phyloP scores from a whole-genome alignment of 2,329 filamentous ascomycete genomes.

The Xylariaceae sp. region DNA sequence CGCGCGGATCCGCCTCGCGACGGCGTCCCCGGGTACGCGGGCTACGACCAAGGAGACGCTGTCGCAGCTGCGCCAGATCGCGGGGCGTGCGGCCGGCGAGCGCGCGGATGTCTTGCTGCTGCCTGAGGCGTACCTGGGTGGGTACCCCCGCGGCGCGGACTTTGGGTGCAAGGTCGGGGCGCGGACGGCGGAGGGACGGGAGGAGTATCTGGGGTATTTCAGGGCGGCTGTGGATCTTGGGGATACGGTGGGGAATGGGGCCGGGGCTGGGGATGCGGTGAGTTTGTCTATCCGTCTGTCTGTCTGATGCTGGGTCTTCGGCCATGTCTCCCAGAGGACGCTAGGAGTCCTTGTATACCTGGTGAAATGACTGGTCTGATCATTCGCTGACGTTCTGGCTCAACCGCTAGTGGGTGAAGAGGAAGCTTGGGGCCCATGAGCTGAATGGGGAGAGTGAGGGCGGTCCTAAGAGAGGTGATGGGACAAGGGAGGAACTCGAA shows the following conservation, averaged over 20 bases:
- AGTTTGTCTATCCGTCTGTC: no score
- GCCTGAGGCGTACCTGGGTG: constrained; percentile 87
- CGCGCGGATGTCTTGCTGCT: constrained; percentile 71
- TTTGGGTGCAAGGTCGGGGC: constrained; percentile 75
- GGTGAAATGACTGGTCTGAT: no score
- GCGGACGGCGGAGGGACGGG: constrained; percentile 66
- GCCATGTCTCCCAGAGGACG: no score
- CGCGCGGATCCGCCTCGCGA: constrained; percentile 51
- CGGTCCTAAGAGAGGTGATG: constrained; percentile 59
- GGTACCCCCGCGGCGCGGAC: constrained; percentile 76
- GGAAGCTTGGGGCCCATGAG: constrained; percentile 12
- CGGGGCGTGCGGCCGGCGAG: constrained; percentile 54
- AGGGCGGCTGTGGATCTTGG: constrained; percentile 76
- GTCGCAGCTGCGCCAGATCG: constrained; percentile 57
- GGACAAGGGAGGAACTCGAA: constrained; percentile 78
- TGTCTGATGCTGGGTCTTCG: no score
- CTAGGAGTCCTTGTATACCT: no score
- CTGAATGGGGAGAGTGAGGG: background rate
- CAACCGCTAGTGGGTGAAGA: no score
- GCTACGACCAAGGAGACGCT: constrained; percentile 58
- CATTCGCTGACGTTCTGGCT: no score
- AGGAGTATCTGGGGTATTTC: constrained; percentile 81
- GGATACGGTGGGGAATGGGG: constrained; percentile 48
- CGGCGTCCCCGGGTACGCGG: constrained; percentile 50
- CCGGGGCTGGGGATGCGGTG: constrained; percentile 55